Conservation (phyloP, 2,329 filamentous ascomycete species). For the Diaporthe ilicicola region DNA sequence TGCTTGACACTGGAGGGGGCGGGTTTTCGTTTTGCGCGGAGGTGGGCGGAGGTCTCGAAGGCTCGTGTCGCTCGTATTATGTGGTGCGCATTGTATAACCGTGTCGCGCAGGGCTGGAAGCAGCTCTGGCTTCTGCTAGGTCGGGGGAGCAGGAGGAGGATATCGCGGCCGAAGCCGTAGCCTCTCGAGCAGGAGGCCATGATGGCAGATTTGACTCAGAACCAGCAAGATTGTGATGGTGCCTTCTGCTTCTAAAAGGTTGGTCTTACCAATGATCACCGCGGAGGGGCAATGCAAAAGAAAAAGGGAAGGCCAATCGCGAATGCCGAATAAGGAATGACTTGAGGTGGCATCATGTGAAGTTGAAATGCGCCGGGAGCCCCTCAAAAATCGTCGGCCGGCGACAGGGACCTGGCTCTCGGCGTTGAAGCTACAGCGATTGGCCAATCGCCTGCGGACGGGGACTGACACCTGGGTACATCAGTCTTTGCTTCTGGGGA, state of each 20-base stretch:
- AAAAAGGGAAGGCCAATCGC: not conserved
- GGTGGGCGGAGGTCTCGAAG: conserved; percentile 30
- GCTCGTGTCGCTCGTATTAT: conserved; percentile 27
- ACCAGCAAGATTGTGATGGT: not conserved
- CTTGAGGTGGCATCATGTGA: conserved; percentile 2
- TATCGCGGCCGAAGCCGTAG: conserved; percentile 37
- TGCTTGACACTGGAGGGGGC: conserved; percentile 8
- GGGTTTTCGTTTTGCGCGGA: conserved; percentile 16
- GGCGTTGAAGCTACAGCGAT: conserved; percentile 8
- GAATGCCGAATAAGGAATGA: not conserved
- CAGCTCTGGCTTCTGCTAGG: conserved; percentile 30
- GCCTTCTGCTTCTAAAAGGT: not conserved
- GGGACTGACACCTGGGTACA: not conserved
- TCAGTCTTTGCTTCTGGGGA: not conserved
- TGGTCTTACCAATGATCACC: too few species aligned
- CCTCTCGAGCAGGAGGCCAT: conserved; percentile 49
- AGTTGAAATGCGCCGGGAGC: conserved; percentile 22
- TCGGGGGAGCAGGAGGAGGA: conserved; percentile 37
- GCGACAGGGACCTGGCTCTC: conserved; percentile 14
- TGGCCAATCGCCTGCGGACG: conserved; percentile 11
- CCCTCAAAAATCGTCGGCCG: conserved; percentile 23
- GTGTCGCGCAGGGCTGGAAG: conserved; percentile 24
- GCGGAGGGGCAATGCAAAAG: not conserved
- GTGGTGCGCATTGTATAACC: not conserved
- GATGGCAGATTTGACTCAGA: conserved; percentile 25